A percentile compares a stretch with the other conserved stretches of the same genome.
These are phyloP conservation scores for Wakefieldia striispora DNA, from an alignment of 768 basidiomycete species.

Conservation along the genomic window DNA sequence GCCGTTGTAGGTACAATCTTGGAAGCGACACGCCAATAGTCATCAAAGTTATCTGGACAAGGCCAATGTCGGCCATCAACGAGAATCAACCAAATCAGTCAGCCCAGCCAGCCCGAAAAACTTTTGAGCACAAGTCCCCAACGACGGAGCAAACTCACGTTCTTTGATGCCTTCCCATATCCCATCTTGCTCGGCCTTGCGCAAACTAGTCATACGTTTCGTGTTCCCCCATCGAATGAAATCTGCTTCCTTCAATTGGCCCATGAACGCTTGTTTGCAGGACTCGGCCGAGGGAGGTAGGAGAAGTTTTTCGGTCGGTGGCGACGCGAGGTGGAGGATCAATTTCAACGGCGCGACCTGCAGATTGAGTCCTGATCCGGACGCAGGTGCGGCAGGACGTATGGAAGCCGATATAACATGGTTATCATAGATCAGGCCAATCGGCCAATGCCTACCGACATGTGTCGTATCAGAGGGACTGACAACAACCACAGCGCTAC, in stretches of 20 bases:
- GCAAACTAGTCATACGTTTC: conserved; percentile 85
- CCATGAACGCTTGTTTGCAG: conserved; percentile 94
- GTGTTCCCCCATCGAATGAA: conserved; percentile 97
- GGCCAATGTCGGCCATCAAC: conserved; percentile 11
- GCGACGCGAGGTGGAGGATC: conserved; percentile 82
- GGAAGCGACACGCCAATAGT: conserved; percentile 92
- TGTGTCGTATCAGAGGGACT: conserved; percentile 9
- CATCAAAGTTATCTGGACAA: conserved; percentile 86
- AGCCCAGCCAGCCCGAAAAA: conserved; percentile 20
- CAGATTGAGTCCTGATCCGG: conserved; percentile 40
- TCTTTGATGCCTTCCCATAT: conserved; percentile 97
- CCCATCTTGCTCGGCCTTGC: conserved; percentile 91
- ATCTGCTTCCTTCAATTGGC: conserved; percentile 94
- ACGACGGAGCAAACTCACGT: conserved; percentile 54
- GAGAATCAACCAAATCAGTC: conserved; percentile 17
- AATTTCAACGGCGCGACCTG: conserved; percentile 64
- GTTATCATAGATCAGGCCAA: conserved; percentile 91
- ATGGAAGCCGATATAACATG: conserved; percentile 64
- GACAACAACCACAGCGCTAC: neutral
- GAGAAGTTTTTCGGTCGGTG: conserved; percentile 83
- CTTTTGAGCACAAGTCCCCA: conserved; percentile 21
- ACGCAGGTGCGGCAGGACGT: conserved; percentile 37
- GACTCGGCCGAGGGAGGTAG: conserved; percentile 78
- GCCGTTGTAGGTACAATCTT: conserved; percentile 85
- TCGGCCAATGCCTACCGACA: conserved; percentile 88